Evolutionary conservation across 768 basidiomycete genomes (phyloP), one percentile per base, ranked within the genome.

Genomic region (Agaricus blazei): DNA sequence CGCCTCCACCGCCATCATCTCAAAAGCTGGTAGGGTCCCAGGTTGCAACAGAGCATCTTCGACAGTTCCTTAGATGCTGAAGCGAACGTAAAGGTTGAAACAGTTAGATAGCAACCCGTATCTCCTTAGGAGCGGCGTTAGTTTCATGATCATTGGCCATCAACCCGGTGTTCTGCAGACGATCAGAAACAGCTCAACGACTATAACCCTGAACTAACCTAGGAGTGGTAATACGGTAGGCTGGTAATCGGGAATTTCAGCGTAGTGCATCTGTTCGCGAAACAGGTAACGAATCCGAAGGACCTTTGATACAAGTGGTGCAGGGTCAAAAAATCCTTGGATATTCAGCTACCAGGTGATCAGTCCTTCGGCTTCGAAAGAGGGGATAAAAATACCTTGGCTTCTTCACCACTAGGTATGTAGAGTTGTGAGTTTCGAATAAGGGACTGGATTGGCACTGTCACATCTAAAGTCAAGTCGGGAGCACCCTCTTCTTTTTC

Each of bases 251-350:
- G 85, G 79, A 52, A 88, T 83, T 65, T 92, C 90, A 65, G 85
- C 83, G 63, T 84, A 88, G 65, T 95, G 93, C 69, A 72, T 63
- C 56, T 79, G 79, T 41, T 83, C 84, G 63, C 80, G 78, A 76
- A 95, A 97, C 46, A 79, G 70, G 70, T 95, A 95, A 44, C 83
- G 81, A 38, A 95, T 75, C 29, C 82, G 76, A 50, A 94, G 71
- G 4, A 73, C 73, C 72, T 95, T 94, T 47, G 78, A 70, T 52
- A 79, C 75, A n/a, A 82, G 83, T 12, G 89, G 85, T 15, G 85
- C 84, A 54, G 90, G 88, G 71, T 96, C 93, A 65, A 82, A 85
- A 73, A 97, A 93, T n/a, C 93, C 93, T 64, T 90, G 85, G 40
- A 96, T 75, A 27, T 83, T 80, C 56, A 83, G 74, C 89, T 88